Percentiles rank a stretch among this genome's conserved stretches.
phyloP scores from a whole-genome alignment of 192 early-diverging fungal species.

The Fimicolochytrium jonesii region DNA sequence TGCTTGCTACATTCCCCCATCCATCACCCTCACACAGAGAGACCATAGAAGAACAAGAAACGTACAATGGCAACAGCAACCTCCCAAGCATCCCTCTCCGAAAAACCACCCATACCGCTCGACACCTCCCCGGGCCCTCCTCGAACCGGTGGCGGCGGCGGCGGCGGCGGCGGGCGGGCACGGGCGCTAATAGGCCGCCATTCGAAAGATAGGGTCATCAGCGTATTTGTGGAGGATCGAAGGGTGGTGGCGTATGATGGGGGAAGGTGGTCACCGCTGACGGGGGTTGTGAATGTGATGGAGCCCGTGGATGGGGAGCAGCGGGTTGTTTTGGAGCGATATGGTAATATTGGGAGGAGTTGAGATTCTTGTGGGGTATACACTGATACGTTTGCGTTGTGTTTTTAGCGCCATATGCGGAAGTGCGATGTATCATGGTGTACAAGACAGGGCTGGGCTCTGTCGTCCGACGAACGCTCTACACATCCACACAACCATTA shows the following conservation, averaged over 20 bases:
- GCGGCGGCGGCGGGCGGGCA: too few relatives aligned
- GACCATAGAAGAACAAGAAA: too few relatives aligned
- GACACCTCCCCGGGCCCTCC: too few relatives aligned
- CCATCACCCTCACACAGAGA: too few relatives aligned
- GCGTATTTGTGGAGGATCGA: slow-evolving; percentile 21
- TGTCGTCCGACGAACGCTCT: slow-evolving; percentile 3
- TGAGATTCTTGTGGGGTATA: too few relatives aligned
- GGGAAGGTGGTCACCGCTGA: slow-evolving; percentile 5
- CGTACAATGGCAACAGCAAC: too few relatives aligned
- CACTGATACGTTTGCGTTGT: neutral
- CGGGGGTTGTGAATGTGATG: slow-evolving; percentile 17
- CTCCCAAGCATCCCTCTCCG: too few relatives aligned
- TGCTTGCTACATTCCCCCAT: too few relatives aligned
- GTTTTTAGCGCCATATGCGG: slow-evolving; percentile 6
- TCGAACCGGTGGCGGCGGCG: too few relatives aligned
- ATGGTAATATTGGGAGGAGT: too few relatives aligned
- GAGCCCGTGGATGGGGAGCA: neutral
- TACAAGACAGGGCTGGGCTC: slow-evolving; percentile 17
- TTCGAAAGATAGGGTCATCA: slow-evolving; percentile 16
- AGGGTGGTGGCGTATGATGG: slow-evolving; percentile 1
- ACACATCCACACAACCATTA: neutral
- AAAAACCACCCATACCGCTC: too few relatives aligned
- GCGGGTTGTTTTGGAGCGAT: too few relatives aligned
- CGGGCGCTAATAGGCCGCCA: slow-evolving; percentile 21
- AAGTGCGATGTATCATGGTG: slow-evolving; percentile 10